These are phyloP conservation scores for Lactifluus volemus DNA, from an alignment of 768 basidiomycete species.

Conservation along the genomic window DNA sequence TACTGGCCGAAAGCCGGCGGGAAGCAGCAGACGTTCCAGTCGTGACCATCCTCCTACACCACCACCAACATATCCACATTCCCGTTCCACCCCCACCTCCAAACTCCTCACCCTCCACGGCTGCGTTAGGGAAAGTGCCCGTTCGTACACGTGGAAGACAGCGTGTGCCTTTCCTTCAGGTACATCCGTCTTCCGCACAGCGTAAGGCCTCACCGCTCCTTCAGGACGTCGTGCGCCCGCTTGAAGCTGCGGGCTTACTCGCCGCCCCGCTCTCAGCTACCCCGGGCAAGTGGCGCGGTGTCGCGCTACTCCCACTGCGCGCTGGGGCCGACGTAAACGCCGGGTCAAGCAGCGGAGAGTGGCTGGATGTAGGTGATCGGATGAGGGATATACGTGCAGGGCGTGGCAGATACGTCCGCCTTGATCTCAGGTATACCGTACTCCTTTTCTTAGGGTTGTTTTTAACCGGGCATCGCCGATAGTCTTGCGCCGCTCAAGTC, in stretches of 20 bases:
- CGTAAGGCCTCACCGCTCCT: constrained; percentile 25
- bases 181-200: constrained; percentile 9
- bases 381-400: constrained; percentile 21
- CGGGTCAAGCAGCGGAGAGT: constrained; percentile 10
- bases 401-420: constrained; percentile 22
- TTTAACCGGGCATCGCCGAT: not conserved
- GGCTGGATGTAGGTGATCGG: constrained; percentile 26
- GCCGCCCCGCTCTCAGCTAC: constrained; percentile 29
- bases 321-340: not conserved
- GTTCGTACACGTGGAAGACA: constrained; percentile 5
- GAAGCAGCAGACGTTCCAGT: constrained; percentile 28
- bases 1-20: constrained; percentile 37
- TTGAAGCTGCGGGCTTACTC: constrained; percentile 39
- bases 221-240: constrained; percentile 32
- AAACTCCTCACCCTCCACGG: not conserved
- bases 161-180: constrained; percentile 23
- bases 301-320: constrained; percentile 39
- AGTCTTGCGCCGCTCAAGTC: constrained; percentile 42
- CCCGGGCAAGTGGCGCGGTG: constrained; percentile 40
- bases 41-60: constrained; percentile 37
- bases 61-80: constrained; percentile 37
- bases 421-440: constrained; percentile 23
- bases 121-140: not conserved
- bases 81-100: constrained; percentile 30
- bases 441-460: not conserved